Percentiles rank a stretch among this genome's conserved stretches.
Evolutionary conservation across 2,329 filamentous ascomycete genomes (phyloP).

Genomic region (Aspergillus aculeatinus): DNA sequence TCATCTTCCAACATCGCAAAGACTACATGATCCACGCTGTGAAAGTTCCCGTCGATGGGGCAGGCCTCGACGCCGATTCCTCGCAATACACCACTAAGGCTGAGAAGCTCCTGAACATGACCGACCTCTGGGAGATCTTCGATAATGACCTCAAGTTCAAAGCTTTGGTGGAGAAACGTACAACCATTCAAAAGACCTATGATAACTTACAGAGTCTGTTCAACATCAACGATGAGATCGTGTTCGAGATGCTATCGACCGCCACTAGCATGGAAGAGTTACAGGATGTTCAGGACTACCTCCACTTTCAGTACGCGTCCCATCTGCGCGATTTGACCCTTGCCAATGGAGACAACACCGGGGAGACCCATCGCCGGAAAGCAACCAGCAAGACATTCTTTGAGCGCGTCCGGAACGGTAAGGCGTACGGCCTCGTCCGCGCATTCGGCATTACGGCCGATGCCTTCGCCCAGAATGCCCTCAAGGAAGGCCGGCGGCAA

Average conservation of each 20-base stretch:
- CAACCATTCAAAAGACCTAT: slow-evolving; percentile 75
- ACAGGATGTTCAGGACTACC: slow-evolving; percentile 92
- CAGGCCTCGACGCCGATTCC: slow-evolving; percentile 66
- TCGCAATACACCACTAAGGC: slow-evolving; percentile 72
- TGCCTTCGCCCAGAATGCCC: slow-evolving; percentile 80
- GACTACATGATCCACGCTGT: slow-evolving; percentile 93
- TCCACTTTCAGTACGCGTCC: slow-evolving; percentile 87
- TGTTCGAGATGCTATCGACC: slow-evolving; percentile 77
- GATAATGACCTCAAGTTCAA: slow-evolving; percentile 95
- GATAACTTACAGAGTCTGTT: slow-evolving; percentile 69
- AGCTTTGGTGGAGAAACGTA: slow-evolving; percentile 87
- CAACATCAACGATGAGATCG: slow-evolving; percentile 67
- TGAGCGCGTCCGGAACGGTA: slow-evolving; percentile 79
- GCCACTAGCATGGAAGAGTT: slow-evolving; percentile 90
- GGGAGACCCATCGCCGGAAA: slow-evolving; percentile 72
- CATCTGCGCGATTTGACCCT: slow-evolving; percentile 78
- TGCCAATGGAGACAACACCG: slow-evolving; percentile 58
- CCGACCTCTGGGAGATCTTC: slow-evolving; percentile 91
- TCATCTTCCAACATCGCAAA: slow-evolving; percentile 96
- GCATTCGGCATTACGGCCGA: slow-evolving; percentile 90
- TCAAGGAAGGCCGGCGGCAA: slow-evolving; percentile 73
- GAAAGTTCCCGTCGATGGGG: slow-evolving; percentile 62
- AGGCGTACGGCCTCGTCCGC: slow-evolving; percentile 76
- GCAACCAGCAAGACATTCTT: slow-evolving; percentile 78
- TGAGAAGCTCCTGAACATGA: slow-evolving; percentile 86